Conservation (phyloP, 2,329 filamentous ascomycete genomes). For the Apiospora malaysiana region DNA sequence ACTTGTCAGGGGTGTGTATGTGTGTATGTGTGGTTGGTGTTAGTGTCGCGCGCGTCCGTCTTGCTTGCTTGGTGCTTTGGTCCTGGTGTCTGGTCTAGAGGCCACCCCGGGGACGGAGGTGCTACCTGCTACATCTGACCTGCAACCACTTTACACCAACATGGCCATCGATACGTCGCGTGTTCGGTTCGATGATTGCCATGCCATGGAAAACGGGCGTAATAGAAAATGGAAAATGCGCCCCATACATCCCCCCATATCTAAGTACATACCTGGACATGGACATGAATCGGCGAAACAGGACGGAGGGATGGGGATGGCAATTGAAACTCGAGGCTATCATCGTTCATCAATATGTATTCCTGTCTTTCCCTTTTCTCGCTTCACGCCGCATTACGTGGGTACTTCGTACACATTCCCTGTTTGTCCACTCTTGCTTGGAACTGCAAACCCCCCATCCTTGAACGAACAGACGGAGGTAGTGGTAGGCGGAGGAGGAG, state of each 20-base stretch:
- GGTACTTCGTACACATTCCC: background rate
- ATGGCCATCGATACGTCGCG: slow-evolving; percentile 13
- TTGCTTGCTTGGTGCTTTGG: background rate
- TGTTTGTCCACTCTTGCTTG: background rate
- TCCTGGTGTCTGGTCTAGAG: background rate
- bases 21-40: background rate
- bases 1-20: background rate
- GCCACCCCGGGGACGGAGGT: background rate
- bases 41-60: slow-evolving; percentile 12
- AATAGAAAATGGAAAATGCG: slow-evolving; percentile 8
- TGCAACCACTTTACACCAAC: slow-evolving; percentile 18
- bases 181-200: slow-evolving; percentile 12
- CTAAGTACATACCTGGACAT: background rate
- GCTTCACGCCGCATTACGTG: slow-evolving; percentile 7
- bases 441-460: slow-evolving; percentile 13
- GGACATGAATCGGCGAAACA: slow-evolving; percentile 3
- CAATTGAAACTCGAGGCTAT: slow-evolving; percentile 16
- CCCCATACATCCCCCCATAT: background rate
- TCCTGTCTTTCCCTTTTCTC: background rate
- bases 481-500: too few relatives aligned
- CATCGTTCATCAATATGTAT: slow-evolving; percentile 1
- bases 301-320: background rate
- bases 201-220: slow-evolving; percentile 2
- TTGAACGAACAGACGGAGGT: slow-evolving; percentile 7
- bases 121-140: slow-evolving; percentile 4